Evolutionary conservation across 768 basidiomycete species (phyloP), one percentile per base, ranked within the genome.

Genomic region (Aureoboletus auriporus): DNA sequence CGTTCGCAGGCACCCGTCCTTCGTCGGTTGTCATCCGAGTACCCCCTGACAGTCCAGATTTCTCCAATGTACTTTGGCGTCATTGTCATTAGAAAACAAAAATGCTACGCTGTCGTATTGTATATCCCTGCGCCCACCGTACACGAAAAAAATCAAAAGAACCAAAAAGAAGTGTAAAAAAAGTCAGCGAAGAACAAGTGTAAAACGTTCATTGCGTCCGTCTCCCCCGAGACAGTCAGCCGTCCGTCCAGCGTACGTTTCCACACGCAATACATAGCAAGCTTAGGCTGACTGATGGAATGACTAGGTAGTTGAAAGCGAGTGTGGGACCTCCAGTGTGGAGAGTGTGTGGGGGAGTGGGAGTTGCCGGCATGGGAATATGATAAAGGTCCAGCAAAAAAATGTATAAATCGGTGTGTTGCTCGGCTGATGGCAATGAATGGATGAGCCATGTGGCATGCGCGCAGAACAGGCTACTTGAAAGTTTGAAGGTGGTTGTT

Each of bases 71-170:
- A 40, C 17, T 51, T 48, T 43, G 52, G 52, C 46, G 42, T 57
- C 50, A 47, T 63, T 47, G 53, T 68, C 53, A 62, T 66, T 66
- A 64, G 30, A 16, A 58, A 53, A 49, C 45, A 51, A 54, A 38
- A 40, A 49, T 16, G 53, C 53, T 63, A 55, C 44, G 39, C 47
- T 58, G 51, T 63, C 61, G 49, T 66, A 66, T 51, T 54, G 61
- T 66, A 64, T 59, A 58, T 55, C 58, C 58, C 52, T 50, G 41
- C 45, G 42, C 48, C 46, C 49, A 54, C 52, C 40, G 39, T 39
- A 57, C 46, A 53, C 41, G 41, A 51, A 46, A 49, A 52, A 56
- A 16, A 37, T 14, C 26, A 54, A 50, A 55, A 52, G 29, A 44
- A 46, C 47, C 28, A 55, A 64, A 53, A 41, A 17, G 14, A 42